Evolutionary conservation across 192 early-diverging fungal species (phyloP).

Genomic region (Geosiphon pyriformis): DNA sequence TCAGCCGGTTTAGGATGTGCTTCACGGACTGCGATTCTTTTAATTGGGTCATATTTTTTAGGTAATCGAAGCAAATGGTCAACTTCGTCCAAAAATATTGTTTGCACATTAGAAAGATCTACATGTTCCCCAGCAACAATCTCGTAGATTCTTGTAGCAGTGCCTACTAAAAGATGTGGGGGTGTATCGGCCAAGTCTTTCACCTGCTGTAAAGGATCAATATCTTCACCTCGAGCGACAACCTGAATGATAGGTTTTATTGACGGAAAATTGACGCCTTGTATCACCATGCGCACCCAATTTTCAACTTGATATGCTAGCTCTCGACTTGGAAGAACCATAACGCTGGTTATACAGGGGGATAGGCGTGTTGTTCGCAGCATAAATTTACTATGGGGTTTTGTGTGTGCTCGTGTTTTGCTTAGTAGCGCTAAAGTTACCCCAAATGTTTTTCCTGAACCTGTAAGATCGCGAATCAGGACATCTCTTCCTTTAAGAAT

Average conservation of each 20-base stretch:
- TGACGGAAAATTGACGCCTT: constrained; percentile 8
- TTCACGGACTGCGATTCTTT: constrained; percentile 32
- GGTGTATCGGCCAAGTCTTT: constrained; percentile 10
- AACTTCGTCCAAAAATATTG: constrained; percentile 46
- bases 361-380: background rate
- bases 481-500: constrained; percentile 41
- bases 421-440: constrained; percentile 38
- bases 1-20: constrained; percentile 46
- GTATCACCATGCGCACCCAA: constrained; percentile 39
- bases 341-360: constrained; percentile 34
- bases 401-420: constrained; percentile 24
- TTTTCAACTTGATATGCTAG: constrained; percentile 42
- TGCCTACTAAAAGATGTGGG: constrained; percentile 40
- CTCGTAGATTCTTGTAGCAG: constrained; percentile 33
- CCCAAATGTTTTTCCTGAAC: constrained; percentile 55
- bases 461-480: constrained; percentile 45
- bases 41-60: constrained; percentile 40
- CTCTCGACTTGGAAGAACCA: constrained; percentile 50
- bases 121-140: constrained; percentile 29
- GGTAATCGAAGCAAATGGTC: constrained; percentile 51
- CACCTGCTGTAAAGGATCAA: constrained; percentile 19
- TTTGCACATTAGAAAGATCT: constrained; percentile 31
- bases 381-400: background rate
- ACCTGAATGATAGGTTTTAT: constrained; percentile 29
- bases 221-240: constrained; percentile 2